Evolutionary conservation across 352 stramenopile species (phyloP), one percentile per base, ranked within the genome.

Genomic region (Phytophthora quininea): DNA sequence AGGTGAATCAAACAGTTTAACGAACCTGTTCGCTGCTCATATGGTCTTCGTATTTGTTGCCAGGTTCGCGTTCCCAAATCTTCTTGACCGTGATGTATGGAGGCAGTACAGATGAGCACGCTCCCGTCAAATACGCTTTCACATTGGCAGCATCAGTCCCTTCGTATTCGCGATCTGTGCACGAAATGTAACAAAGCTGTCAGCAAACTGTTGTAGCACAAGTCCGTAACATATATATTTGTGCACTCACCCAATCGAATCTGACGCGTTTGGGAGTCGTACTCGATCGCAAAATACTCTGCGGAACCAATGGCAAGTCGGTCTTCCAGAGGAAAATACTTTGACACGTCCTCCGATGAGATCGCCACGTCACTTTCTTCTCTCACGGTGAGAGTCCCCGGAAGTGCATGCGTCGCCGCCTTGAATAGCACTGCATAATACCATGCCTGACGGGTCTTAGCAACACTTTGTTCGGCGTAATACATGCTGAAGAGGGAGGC

Each of bases 31-130:
- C 85, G 43, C 68, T 74, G 62, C 80, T 93, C 67, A 77, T 86
- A 54, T 92, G 82, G 43, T 92, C 85, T 70, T 95, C 88, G 43
- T 87, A 96, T 51, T 91, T 91, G 65, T 96, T 96, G 33, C 88
- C 88, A 31, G 88, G 88, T 32, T 82, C 74, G 2, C 88, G 88
- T 60, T 96, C 84, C 69, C 78, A 79, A 47, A 96, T 87, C 14
- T 75, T 68, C 64, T 90, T 91, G 2, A 80, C 63, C 12, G 76
- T 69, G 62, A 96, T 57, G 50, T 92, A 92, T 5, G 88, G 86
- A 58, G 83, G 82, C 24, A 76, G 45, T 4, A 68, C 31, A 40
- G 80, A 82, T 11, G 77, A 84, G 50, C 71, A 76, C 3, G 76
- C 71, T 15, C 74, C 77, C 2, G 72, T 65, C 0, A 86, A 45